phyloP scores from a whole-genome alignment of 257 asterid genomes.

The Ajuga chamaepitys region DNA sequence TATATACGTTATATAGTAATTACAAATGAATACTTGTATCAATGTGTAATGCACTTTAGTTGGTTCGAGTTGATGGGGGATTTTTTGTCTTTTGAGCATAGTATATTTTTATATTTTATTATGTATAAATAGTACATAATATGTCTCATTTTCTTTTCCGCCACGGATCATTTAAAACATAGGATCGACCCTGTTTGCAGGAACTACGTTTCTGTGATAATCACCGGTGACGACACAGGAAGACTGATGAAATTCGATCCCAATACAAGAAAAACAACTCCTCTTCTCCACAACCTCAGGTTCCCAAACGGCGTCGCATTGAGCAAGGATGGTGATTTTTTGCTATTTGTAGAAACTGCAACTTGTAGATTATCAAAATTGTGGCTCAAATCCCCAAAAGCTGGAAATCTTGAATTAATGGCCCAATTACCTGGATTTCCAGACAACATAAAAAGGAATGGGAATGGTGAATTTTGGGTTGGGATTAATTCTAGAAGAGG shows the following conservation, averaged over 20 bases:
- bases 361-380: conserved; percentile 39
- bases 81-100: too few species aligned
- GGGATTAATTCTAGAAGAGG: conserved; percentile 45
- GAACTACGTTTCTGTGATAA: conserved; percentile 29
- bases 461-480: conserved; percentile 68
- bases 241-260: conserved; percentile 57
- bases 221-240: conserved; percentile 54
- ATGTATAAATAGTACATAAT: too few species aligned
- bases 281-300: conserved; percentile 37
- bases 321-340: conserved; percentile 41
- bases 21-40: too few species aligned
- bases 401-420: conserved; percentile 29
- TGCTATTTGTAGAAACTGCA: conserved; percentile 59
- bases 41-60: too few species aligned
- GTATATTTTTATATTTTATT: too few species aligned
- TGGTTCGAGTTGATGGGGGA: too few species aligned
- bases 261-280: conserved; percentile 20
- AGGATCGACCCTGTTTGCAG: conserved; percentile 15
- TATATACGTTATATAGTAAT: too few species aligned
- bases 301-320: conserved; percentile 82
- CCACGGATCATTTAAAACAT: not conserved
- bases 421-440: conserved; percentile 56
- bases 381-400: conserved; percentile 45
- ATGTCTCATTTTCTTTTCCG: too few species aligned
- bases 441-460: conserved; percentile 53